Evolutionary conservation across 768 basidiomycete species (phyloP), one percentile per base, ranked within the genome.

Genomic region (Hericium erinaceus): DNA sequence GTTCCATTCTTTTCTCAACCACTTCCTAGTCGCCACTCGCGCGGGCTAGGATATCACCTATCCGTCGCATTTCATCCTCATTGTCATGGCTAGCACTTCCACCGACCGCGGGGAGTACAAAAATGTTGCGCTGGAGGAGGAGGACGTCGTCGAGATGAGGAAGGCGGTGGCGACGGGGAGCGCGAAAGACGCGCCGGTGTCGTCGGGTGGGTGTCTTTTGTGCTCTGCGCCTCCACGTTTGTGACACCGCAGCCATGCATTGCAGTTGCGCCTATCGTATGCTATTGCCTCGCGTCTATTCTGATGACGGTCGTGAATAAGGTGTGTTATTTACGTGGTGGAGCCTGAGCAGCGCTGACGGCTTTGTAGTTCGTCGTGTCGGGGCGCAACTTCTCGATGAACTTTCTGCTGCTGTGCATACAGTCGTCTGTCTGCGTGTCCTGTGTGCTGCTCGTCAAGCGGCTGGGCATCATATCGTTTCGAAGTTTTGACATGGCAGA

Each of bases 231-330:
- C 53, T 10, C 46, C 26, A 39, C 41, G 22, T 11, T 22, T 54
- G 57, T 40, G 44, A 50, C 44, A 18, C 46, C 28, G 46, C 39
- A 52, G 28, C 22, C 18, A 24, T 28, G 41, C 48, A 40, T 51
- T 55, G 39, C 56, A 92, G 91, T 88, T 18, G 77, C 88, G 33
- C 84, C 97, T 38, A 88, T 98, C 61, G 60, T 86, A 58, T 89
- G 87, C 67, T 98, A 98, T 69, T 98, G 97, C 67, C 58, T 89
- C 13, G 92, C 95, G 1, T 93, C 91, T 1, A 95, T 98, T 62
- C 72, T 95, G 51, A 99, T 99, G 97, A 99, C 97, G 0, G 80
- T 98, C 48, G 83, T 95, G 61, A 98, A 98, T 77, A 98, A 98
- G 80, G 95, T 92, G 60, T 57, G 75, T 62, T 22, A 13, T 48